Evolutionary conservation across 2,329 filamentous ascomycete genomes (phyloP), one percentile per base, ranked within the genome.

Genomic region (Capronia coronata): DNA sequence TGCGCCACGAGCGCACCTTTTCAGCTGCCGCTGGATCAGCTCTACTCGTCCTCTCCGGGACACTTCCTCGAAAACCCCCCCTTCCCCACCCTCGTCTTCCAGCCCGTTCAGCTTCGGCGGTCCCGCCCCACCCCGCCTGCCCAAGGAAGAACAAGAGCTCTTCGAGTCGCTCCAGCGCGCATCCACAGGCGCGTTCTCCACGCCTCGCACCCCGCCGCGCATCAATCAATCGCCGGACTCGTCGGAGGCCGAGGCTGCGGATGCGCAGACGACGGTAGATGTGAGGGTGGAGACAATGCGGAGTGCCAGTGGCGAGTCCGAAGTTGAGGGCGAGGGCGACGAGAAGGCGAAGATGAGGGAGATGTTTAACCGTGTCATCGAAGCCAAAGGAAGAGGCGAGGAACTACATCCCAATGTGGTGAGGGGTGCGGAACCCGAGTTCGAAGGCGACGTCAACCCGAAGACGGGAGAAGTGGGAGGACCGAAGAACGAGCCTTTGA

Each of bases 391-490:
- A 34, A 72, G 79, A 43, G 82, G 80, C 52, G 80, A 83, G 49
- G 78, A 83, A 53, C 66, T 86, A 16, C 83, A 87, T 64, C 83
- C 82, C 0, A 82, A 88, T 65, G 71, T 91, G 49, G 75, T 84
- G 57, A 74, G 82, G 56, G 91, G 91, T 29, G 84, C 89, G 37
- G 79, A 83, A 62, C 90, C 93, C 1, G 91, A 97, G 71, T 98
- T 98, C 62, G 83, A 91, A 59, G 93, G 93, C 51, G 90, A 97
- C 46, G 77, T 75, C 48, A 97, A 98, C 67, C 93, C 93, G 2
- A 85, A 84, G 74, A 98, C 93, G 1, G 93, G 93, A 19, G 93
- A 98, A 75, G 81, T 96, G 9, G 93, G 93, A 4, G 93, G 93
- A 1, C 93, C 93, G 4, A 98, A 97, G 81, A 97, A 94, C 64